Conservation (phyloP, 805 yeast species). For the Saccharomycopsis sp. region DNA sequence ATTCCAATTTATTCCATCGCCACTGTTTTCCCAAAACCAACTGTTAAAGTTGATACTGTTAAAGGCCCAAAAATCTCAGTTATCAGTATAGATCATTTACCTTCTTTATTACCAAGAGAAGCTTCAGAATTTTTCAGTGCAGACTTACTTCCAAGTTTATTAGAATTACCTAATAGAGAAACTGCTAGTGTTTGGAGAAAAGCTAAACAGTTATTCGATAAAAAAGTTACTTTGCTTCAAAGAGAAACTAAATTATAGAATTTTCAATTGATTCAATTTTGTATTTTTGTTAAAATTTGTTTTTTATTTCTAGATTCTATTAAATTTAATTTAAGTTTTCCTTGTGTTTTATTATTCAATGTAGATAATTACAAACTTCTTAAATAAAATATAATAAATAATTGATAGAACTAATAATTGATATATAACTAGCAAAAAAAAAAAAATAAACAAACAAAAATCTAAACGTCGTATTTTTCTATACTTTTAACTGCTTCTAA, state of each 20-base stretch:
- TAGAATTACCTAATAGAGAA: conserved; percentile 72
- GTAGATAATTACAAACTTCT: too few relatives aligned
- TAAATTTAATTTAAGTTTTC: neutral
- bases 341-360: neutral
- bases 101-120: conserved; percentile 93
- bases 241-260: conserved; percentile 23
- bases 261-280: neutral
- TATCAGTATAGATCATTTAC: conserved; percentile 92
- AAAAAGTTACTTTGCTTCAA: conserved; percentile 68
- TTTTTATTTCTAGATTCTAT: neutral
- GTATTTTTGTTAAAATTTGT: neutral
- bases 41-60: conserved; percentile 70
- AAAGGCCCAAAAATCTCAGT: conserved; percentile 84
- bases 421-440: too few relatives aligned
- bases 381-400: too few relatives aligned
- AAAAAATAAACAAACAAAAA: neutral
- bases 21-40: conserved; percentile 85
- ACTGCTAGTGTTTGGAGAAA: conserved; percentile 85
- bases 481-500: neutral
- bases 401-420: too few relatives aligned
- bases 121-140: conserved; percentile 84
- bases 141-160: conserved; percentile 83
- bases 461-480: neutral
- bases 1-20: conserved; percentile 87
- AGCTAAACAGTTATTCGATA: conserved; percentile 75